Percentiles rank a stretch among this genome's conserved stretches.
These are phyloP conservation scores for Diaporthe sp. DNA, from an alignment of 2,329 filamentous ascomycete genomes.

Conservation along the genomic window DNA sequence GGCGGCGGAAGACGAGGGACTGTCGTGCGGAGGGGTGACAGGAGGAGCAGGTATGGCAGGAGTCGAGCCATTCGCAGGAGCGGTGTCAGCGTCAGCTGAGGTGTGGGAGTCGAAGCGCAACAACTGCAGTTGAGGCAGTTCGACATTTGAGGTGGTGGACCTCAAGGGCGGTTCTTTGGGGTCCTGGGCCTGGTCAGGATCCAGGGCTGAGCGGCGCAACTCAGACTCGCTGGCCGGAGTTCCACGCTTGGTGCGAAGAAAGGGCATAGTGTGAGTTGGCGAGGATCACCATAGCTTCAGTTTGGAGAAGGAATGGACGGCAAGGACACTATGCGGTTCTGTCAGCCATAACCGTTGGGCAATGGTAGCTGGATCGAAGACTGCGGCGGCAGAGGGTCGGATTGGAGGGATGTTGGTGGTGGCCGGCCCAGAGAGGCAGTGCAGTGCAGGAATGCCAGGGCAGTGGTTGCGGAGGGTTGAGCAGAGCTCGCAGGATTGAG, in stretches of 20 bases:
- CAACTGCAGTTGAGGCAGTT: constrained; percentile 37
- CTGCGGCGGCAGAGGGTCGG: not conserved
- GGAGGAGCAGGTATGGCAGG: constrained; percentile 48
- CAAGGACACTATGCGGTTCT: constrained; percentile 37
- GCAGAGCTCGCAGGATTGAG: constrained; percentile 6
- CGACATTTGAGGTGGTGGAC: constrained; percentile 36
- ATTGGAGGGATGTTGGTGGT: not conserved
- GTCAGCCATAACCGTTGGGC: constrained; percentile 32
- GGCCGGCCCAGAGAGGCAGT: constrained; percentile 8
- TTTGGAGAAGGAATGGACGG: constrained; percentile 15
- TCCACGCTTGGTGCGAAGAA: constrained; percentile 70
- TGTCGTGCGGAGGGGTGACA: constrained; percentile 48
- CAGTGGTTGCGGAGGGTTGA: not conserved
- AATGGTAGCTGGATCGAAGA: constrained; percentile 2
- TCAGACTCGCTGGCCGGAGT: constrained; percentile 71
- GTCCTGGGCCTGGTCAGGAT: constrained; percentile 48
- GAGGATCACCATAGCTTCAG: constrained; percentile 40
- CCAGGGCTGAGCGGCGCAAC: constrained; percentile 66
- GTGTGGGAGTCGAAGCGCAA: constrained; percentile 45
- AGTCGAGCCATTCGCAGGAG: constrained; percentile 39
- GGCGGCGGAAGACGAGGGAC: constrained; percentile 47
- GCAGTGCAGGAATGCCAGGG: not conserved
- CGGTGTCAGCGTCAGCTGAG: constrained; percentile 44
- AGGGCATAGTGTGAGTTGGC: constrained; percentile 63
- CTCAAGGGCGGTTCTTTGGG: constrained; percentile 44